Evolutionary conservation across 2,329 filamentous ascomycete species (phyloP).

Genomic region (Pseudonectria foliicola): DNA sequence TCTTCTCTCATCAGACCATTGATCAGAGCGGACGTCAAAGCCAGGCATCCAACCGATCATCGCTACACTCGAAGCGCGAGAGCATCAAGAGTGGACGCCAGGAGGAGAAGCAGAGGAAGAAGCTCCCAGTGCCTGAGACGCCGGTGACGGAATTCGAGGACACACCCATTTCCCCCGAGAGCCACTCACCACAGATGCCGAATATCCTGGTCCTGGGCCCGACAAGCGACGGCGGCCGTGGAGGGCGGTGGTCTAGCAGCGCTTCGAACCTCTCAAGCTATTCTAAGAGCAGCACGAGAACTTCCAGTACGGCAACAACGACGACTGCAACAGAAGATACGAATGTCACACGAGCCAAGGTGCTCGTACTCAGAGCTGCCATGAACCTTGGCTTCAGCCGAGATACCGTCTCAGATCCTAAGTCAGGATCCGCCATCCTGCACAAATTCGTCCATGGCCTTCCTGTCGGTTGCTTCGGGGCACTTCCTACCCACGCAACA

Average conservation of each 20-base stretch:
- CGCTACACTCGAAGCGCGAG: conserved; percentile 44
- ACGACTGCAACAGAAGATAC: conserved; percentile 63
- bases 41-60: conserved; percentile 43
- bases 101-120: conserved; percentile 43
- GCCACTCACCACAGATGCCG: conserved; percentile 65
- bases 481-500: conserved; percentile 59
- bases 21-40: conserved; percentile 44
- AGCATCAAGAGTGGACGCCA: conserved; percentile 40
- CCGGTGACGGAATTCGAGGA: conserved; percentile 95
- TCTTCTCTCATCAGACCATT: conserved; percentile 47
- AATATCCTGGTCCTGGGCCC: conserved; percentile 86
- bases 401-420: conserved; percentile 38
- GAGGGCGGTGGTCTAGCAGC: conserved; percentile 73
- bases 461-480: conserved; percentile 71
- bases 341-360: conserved; percentile 70
- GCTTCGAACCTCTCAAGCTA: conserved; percentile 74
- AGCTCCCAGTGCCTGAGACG: conserved; percentile 65
- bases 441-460: conserved; percentile 71
- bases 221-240: conserved; percentile 48
- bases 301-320: conserved; percentile 66
- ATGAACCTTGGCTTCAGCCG: conserved; percentile 77
- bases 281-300: conserved; percentile 61
- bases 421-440: conserved; percentile 46
- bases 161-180: conserved; percentile 73
- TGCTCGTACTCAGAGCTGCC: conserved; percentile 75